Conservation (phyloP, 1,284 basidiomycete species). For the Anthracocystis setariae region DNA sequence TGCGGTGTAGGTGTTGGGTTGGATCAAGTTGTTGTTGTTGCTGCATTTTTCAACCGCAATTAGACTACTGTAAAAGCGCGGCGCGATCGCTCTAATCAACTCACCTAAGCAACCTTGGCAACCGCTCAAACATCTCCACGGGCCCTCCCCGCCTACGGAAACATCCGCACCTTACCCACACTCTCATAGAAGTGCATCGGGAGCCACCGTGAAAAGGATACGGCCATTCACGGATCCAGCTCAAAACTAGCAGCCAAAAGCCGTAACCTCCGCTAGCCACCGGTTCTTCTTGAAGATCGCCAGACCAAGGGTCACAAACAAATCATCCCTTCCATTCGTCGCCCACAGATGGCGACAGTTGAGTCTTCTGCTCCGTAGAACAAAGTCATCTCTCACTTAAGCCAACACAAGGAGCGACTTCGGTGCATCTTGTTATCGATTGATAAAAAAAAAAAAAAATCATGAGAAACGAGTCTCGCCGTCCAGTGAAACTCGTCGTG, state of each 20-base stretch:
- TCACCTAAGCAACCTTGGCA: conserved; percentile 1
- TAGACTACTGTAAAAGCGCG: conserved; percentile 4
- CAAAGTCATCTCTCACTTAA: background rate
- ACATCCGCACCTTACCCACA: conserved; percentile 16
- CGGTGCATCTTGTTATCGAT: conserved; percentile 41
- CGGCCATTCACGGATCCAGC: conserved; percentile 25
- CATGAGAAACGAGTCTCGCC: too few relatives aligned
- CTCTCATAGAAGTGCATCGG: conserved; percentile 6
- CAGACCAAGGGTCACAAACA: background rate
- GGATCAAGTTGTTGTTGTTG: background rate
- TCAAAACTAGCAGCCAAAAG: conserved; percentile 8
- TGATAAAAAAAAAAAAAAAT: conserved; percentile 9
- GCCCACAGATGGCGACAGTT: background rate
- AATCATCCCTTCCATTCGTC: background rate
- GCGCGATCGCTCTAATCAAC: conserved; percentile 1
- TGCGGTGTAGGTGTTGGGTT: background rate
- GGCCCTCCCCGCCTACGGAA: conserved; percentile 8
- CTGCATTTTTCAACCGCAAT: background rate
- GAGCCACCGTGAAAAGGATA: conserved; percentile 21
- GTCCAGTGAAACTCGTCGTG: conserved; percentile 1
- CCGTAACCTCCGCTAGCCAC: conserved; percentile 37
- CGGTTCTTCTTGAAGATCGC: background rate
- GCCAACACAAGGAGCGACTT: conserved; percentile 17
- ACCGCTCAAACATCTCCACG: background rate
- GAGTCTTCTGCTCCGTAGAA: conserved; percentile 7